A percentile compares a stretch with the other conserved stretches of the same genome.
Evolutionary conservation across 768 basidiomycete species (phyloP).

Genomic region (Trametes sanguinea): DNA sequence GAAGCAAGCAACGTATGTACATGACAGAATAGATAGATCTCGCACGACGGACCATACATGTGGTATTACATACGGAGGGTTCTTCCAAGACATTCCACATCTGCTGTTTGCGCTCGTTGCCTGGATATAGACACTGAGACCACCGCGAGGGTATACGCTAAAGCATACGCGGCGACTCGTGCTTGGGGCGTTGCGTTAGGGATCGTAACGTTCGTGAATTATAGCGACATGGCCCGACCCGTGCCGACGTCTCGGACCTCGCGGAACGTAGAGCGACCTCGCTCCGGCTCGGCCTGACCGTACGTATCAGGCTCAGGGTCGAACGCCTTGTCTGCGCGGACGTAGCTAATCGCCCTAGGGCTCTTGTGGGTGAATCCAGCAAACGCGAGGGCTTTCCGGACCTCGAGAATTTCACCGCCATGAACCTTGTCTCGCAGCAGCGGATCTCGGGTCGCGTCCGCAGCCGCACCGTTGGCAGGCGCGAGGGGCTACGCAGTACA

Average conservation of each 20-base stretch:
- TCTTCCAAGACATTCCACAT: constrained; percentile 10
- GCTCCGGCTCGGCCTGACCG: constrained; percentile 47
- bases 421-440: constrained; percentile 83
- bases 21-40: constrained; percentile 17
- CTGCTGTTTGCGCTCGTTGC: not conserved
- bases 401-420: constrained; percentile 83
- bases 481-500: constrained; percentile 65
- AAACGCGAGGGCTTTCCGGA: constrained; percentile 90
- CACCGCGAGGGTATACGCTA: constrained; percentile 19
- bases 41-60: constrained; percentile 4
- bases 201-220: constrained; percentile 31
- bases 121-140: constrained; percentile 4
- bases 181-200: constrained; percentile 22
- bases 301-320: constrained; percentile 55
- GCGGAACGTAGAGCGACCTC: constrained; percentile 68
- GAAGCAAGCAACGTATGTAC: constrained; percentile 2
- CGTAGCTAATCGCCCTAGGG: constrained; percentile 76
- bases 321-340: constrained; percentile 73
- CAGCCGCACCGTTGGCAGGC: constrained; percentile 82
- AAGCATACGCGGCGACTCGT: constrained; percentile 22
- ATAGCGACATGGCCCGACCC: constrained; percentile 86
- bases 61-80: constrained; percentile 15
- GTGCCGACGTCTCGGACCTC: constrained; percentile 62
- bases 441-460: constrained; percentile 87
- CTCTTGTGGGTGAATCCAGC: constrained; percentile 91